Conservation (phyloP, 192 early-diverging fungal genomes). For the Lobosporangium transversale region DNA sequence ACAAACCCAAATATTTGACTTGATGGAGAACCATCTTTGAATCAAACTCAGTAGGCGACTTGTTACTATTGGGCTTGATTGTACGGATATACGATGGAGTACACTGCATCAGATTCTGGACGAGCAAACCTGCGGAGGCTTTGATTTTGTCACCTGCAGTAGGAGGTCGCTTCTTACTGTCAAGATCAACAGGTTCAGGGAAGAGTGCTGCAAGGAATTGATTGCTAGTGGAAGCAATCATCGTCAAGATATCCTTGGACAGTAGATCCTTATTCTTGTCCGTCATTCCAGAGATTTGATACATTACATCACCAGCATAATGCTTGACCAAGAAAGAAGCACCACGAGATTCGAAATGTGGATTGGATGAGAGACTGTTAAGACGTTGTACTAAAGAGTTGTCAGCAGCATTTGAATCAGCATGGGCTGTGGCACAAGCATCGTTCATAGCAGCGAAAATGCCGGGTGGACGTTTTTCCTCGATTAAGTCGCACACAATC, state of each 20-base stretch:
- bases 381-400: slow-evolving; percentile 77
- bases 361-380: slow-evolving; percentile 70
- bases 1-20: slow-evolving; percentile 95
- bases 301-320: slow-evolving; percentile 97
- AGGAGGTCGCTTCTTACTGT: slow-evolving; percentile 95
- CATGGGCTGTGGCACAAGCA: slow-evolving; percentile 97
- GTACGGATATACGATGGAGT: slow-evolving; percentile 96
- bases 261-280: slow-evolving; percentile 99
- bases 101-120: slow-evolving; percentile 94
- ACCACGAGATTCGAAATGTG: slow-evolving; percentile 78
- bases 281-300: slow-evolving; percentile 91
- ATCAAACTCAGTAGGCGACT: slow-evolving; percentile 92
- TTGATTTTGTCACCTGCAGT: slow-evolving; percentile 98
- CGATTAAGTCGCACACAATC: slow-evolving; percentile 98
- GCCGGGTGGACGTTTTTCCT: slow-evolving; percentile 95
- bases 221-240: slow-evolving; percentile 83
- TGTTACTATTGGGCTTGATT: slow-evolving; percentile 98
- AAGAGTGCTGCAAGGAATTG: slow-evolving; percentile 84
- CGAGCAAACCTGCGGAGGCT: slow-evolving; percentile 81
- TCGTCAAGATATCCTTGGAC: slow-evolving; percentile 90
- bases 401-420: slow-evolving; percentile 84
- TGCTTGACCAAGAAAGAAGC: slow-evolving; percentile 87
- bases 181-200: slow-evolving; percentile 89
- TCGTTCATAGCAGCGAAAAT: slow-evolving; percentile 95
- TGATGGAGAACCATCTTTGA: slow-evolving; percentile 93